A percentile compares a stretch with the other conserved stretches of the same genome.
Evolutionary conservation across 257 asterid genomes (phyloP).

Genomic region (Solanum chiquidenum): DNA sequence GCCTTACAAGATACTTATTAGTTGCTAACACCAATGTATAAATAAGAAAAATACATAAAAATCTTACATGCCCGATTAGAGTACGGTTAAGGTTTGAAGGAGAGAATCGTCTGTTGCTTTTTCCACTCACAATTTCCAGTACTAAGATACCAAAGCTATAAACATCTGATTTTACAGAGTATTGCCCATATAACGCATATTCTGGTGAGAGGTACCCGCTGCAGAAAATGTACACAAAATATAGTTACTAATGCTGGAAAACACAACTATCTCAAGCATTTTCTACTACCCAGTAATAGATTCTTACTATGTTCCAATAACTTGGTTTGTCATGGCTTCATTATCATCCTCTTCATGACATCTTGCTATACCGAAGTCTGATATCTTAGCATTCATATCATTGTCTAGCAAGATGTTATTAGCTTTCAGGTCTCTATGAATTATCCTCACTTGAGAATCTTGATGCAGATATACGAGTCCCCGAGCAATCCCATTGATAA

Average conservation of each 20-base stretch:
- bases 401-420: slow-evolving; percentile 41
- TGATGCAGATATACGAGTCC: slow-evolving; percentile 49
- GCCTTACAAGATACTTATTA: not conserved
- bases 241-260: not conserved
- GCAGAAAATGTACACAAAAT: not conserved
- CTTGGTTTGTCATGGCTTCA: slow-evolving; percentile 26
- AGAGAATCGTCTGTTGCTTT: slow-evolving; percentile 10
- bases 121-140: slow-evolving; percentile 20
- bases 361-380: slow-evolving; percentile 42
- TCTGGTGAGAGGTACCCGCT: slow-evolving; percentile 24
- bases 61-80: slow-evolving; percentile 20
- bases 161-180: slow-evolving; percentile 25
- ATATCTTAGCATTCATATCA: slow-evolving; percentile 39
- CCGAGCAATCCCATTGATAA: slow-evolving; percentile 32
- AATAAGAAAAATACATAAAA: not conserved
- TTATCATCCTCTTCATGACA: slow-evolving; percentile 27
- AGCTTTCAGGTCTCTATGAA: slow-evolving; percentile 40
- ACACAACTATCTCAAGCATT: not conserved
- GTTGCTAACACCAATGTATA: not conserved
- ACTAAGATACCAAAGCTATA: slow-evolving; percentile 20
- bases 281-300: not conserved
- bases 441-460: slow-evolving; percentile 32
- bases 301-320: slow-evolving; percentile 45
- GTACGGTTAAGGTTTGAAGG: slow-evolving; percentile 8
- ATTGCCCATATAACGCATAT: slow-evolving; percentile 9